Evolutionary conservation across 768 basidiomycete species (phyloP).

Genomic region (Roridomyces roridus): DNA sequence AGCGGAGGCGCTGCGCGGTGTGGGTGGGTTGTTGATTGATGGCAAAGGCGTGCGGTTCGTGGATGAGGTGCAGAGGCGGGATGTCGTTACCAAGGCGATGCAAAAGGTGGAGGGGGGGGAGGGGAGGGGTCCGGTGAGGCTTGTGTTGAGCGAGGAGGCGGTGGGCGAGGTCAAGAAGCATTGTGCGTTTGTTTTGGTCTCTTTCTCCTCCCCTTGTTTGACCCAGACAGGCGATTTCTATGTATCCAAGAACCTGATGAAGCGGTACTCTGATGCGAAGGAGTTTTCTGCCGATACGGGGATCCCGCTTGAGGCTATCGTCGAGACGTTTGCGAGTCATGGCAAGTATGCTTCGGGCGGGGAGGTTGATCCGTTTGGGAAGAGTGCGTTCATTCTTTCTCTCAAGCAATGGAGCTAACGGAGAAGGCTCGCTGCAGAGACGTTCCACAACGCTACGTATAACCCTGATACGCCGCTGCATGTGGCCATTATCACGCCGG

Average conservation of each 20-base stretch:
- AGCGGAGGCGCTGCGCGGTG: constrained; percentile 83
- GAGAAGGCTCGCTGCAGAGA: neutral
- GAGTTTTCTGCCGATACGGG: constrained; percentile 25
- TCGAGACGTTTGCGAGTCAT: constrained; percentile 21
- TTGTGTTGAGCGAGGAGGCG: constrained; percentile 26
- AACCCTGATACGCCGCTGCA: constrained; percentile 22
- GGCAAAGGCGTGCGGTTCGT: constrained; percentile 74
- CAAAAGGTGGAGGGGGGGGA: constrained; percentile 20
- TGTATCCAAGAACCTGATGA: constrained; percentile 32
- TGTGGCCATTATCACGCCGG: constrained; percentile 33
- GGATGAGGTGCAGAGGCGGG: constrained; percentile 73
- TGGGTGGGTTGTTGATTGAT: constrained; percentile 77
- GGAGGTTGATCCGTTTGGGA: constrained; percentile 28
- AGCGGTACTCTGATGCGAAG: constrained; percentile 23
- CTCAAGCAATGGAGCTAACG: neutral
- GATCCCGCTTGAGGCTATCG: constrained; percentile 19
- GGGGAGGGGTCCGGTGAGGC: constrained; percentile 28
- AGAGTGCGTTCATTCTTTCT: constrained; percentile 8
- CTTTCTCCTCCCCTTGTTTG: neutral
- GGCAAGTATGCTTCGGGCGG: constrained; percentile 17
- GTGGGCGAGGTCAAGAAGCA: constrained; percentile 27
- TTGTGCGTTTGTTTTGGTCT: constrained; percentile 16
- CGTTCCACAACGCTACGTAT: constrained; percentile 13
- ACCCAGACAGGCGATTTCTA: constrained; percentile 30
- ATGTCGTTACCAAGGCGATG: constrained; percentile 30